These are phyloP conservation scores for Cytidiella melzeri DNA, from an alignment of 768 basidiomycete species.

Conservation along the genomic window DNA sequence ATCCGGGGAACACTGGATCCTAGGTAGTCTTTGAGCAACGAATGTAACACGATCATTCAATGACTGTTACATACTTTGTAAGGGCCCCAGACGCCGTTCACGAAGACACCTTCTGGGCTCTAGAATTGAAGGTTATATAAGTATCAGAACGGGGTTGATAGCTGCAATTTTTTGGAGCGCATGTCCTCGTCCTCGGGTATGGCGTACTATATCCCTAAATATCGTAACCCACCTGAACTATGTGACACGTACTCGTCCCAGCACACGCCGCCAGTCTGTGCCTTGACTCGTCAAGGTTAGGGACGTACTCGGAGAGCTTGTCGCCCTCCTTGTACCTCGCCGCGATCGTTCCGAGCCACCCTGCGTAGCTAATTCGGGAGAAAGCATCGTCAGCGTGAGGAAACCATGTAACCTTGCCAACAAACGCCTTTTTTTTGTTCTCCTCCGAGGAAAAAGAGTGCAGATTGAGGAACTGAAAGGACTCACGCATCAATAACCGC, in stretches of 20 bases:
- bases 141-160: not conserved
- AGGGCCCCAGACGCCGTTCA: constrained; percentile 90
- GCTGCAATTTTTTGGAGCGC: not conserved
- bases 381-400: constrained; percentile 1
- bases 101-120: constrained; percentile 80
- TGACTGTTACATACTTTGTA: constrained; percentile 50
- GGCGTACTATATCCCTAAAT: no score
- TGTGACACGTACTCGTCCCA: constrained; percentile 94
- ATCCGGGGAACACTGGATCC: constrained; percentile 87
- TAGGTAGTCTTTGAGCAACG: constrained; percentile 20
- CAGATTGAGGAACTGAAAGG: not conserved
- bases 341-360: constrained; percentile 95
- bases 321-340: constrained; percentile 56
- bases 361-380: constrained; percentile 77
- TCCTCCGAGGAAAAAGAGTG: no score
- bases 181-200: no score
- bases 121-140: constrained; percentile 22
- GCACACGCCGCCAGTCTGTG: constrained; percentile 89
- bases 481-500: constrained; percentile 91
- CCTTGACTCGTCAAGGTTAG: constrained; percentile 67
- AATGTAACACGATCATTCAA: constrained; percentile 2
- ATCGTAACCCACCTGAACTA: constrained; percentile 72
- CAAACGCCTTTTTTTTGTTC: no score
- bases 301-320: constrained; percentile 42
- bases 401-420: no score